A percentile compares a stretch with the other conserved stretches of the same genome.
These are phyloP conservation scores for Penicillium sp. DNA, from an alignment of 2,329 filamentous ascomycete species.

Conservation along the genomic window DNA sequence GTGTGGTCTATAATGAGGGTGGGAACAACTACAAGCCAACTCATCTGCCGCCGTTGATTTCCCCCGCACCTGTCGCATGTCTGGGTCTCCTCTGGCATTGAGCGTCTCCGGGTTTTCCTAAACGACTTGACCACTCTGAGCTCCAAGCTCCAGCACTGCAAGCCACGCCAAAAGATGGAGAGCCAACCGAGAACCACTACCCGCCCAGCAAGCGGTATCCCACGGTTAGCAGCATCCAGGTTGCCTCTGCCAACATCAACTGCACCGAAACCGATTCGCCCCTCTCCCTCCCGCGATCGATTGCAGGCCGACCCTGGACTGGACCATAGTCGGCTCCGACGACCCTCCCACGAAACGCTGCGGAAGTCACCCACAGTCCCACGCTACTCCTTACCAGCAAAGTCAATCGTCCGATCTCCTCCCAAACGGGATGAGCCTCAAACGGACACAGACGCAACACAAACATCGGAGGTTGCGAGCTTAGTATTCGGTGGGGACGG, in stretches of 20 bases:
- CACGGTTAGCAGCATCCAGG: constrained; percentile 53
- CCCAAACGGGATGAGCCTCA: constrained; percentile 29
- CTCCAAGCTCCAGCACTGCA: not conserved
- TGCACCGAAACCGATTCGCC: constrained; percentile 47
- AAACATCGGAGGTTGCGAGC: constrained; percentile 22
- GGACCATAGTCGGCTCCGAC: constrained; percentile 41
- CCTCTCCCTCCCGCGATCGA: constrained; percentile 54
- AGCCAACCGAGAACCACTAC: constrained; percentile 34
- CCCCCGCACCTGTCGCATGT: constrained; percentile 9
- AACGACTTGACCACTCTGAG: constrained; percentile 13
- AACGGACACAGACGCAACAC: constrained; percentile 25
- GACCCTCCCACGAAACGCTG: constrained; percentile 44
- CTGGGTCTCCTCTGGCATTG: constrained; percentile 1
- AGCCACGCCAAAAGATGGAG: constrained; percentile 37
- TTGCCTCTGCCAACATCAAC: constrained; percentile 55
- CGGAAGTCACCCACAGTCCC: constrained; percentile 40
- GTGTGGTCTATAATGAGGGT: constrained; percentile 7
- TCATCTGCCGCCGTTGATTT: constrained; percentile 6
- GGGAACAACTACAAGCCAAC: constrained; percentile 9
- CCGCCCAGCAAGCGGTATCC: constrained; percentile 47
- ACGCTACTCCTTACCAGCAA: constrained; percentile 32
- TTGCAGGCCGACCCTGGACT: constrained; percentile 48
- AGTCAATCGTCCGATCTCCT: constrained; percentile 21
- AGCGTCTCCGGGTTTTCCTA: not conserved
- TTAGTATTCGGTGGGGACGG: constrained; percentile 7